Evolutionary conservation across 2,329 filamentous ascomycete species (phyloP), one percentile per base, ranked within the genome.

Genomic region (Colletotrichum sp.): DNA sequence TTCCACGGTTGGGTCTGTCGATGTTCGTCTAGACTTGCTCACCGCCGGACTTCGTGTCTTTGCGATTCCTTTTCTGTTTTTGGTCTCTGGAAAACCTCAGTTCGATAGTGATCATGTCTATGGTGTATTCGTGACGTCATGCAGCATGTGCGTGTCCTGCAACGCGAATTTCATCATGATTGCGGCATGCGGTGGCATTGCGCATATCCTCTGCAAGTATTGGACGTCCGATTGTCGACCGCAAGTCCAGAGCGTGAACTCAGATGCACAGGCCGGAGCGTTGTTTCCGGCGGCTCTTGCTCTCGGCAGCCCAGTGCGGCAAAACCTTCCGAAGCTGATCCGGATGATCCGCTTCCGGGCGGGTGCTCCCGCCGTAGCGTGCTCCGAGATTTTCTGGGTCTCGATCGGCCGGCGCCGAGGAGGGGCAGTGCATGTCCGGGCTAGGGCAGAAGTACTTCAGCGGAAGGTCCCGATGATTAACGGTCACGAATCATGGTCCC

Each of bases 111-210:
- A 52, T 52, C 43, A 13, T 69, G 30, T 18, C 7, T 7, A 21
- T 8, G 5, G 24, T 72, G n/a, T 48, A 9, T n/a, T 48, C 32
- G 12, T 75, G 73, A 75, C 73, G 73, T 75, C 73, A 75, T 28
- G 16, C n/a, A 55, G 30, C 28, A 43, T 34, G 8, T 21, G 58
- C 12, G 16, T 36, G 18, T 43, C 16, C 7, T 36, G 21, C 12
- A 9, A 58, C 10, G 7, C 7, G 16, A 5, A 63, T 75, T 62
- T 67, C 73, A 75, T 75, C 73, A 75, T 75, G 26, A 58, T 73
- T 75, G 62, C 69, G 0, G 69, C 73, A 75, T 75, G 24, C 18
- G 56, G 21, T 18, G 21, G 38, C 21, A 28, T 66, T 66, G 63
- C 63, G 32, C 21, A 21, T n/a, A 14, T 34, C 26, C 13, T 26